Evolutionary conservation across 441 rosid species (phyloP).

Genomic region (Populus hybrid): DNA sequence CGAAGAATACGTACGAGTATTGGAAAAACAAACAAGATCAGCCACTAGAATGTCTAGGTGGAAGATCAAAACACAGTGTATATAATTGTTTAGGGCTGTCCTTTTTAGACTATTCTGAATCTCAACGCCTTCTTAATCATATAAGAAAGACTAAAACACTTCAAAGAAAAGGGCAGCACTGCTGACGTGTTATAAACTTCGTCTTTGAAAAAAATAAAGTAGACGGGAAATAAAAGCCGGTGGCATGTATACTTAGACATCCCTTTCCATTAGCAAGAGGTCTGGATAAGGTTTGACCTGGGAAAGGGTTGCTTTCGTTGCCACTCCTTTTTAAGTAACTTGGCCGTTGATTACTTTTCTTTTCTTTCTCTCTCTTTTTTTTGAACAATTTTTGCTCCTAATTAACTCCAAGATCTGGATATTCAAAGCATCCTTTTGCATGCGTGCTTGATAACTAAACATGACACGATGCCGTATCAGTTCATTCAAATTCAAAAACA

Average conservation of each 20-base stretch:
- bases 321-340: background rate
- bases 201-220: background rate
- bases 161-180: background rate
- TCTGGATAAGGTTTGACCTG: background rate
- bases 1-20: background rate
- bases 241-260: too few species aligned
- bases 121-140: background rate
- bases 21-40: background rate
- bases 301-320: background rate
- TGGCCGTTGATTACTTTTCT: background rate
- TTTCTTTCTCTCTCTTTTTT: too few species aligned
- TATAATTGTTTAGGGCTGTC: background rate
- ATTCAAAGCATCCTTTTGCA: background rate
- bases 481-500: too few species aligned
- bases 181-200: background rate
- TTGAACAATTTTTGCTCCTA: too few species aligned
- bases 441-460: too few species aligned
- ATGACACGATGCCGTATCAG: too few species aligned
- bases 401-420: background rate
- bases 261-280: too few species aligned
- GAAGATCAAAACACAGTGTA: background rate
- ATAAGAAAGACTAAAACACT: background rate
- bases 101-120: background rate
- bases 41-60: background rate
- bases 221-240: background rate